These are phyloP conservation scores for Solanum hybrid DNA, from an alignment of 305 asterid species.

Conservation along the genomic window DNA sequence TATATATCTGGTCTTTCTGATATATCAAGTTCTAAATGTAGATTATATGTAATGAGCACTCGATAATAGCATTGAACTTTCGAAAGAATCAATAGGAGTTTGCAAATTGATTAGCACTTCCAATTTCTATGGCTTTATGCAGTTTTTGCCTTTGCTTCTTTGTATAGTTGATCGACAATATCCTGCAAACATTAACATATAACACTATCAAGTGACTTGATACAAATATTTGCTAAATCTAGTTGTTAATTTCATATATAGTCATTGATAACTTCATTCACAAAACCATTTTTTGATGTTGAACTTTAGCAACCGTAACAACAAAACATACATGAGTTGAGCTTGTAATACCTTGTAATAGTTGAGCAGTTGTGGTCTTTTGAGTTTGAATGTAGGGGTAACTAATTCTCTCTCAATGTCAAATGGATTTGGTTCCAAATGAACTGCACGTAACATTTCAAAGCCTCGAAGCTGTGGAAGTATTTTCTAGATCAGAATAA, in stretches of 20 bases:
- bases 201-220: neutral
- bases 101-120: neutral
- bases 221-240: neutral
- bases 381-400: constrained; percentile 87
- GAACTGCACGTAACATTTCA: constrained; percentile 65
- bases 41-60: neutral
- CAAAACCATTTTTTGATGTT: neutral
- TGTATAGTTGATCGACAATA: constrained; percentile 54
- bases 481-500: neutral
- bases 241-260: neutral
- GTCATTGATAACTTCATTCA: neutral
- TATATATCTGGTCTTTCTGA: neutral
- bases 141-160: constrained; percentile 43
- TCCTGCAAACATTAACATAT: constrained; percentile 29
- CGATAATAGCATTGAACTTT: neutral
- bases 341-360: constrained; percentile 48
- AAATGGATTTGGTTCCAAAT: constrained; percentile 67
- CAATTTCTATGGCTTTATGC: constrained; percentile 6
- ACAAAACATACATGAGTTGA: neutral
- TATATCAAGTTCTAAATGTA: neutral
- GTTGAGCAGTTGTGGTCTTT: constrained; percentile 73
- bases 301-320: neutral
- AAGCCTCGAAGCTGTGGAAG: constrained; percentile 69
- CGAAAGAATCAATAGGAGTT: neutral
- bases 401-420: constrained; percentile 69